phyloP scores from a whole-genome alignment of 352 stramenopile species.

The Pythium folliculosum region DNA sequence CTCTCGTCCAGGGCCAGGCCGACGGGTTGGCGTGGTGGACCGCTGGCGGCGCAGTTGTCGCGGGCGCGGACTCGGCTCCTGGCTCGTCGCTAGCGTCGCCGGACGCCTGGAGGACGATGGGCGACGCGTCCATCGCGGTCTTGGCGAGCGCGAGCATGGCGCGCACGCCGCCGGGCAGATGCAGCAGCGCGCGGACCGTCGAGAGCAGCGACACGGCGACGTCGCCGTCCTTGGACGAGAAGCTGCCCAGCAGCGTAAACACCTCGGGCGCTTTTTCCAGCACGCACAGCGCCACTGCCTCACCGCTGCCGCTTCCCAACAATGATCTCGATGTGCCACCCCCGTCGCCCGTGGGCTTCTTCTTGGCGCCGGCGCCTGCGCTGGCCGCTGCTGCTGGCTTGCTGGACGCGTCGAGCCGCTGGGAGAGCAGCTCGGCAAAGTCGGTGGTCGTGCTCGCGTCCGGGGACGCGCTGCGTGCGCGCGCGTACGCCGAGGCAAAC shows the following conservation, averaged over 20 bases:
- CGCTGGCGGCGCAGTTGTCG: neutral
- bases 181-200: constrained; percentile 16
- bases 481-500: constrained; percentile 32
- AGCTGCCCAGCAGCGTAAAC: constrained; percentile 16
- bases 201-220: constrained; percentile 21
- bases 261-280: constrained; percentile 21
- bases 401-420: constrained; percentile 14
- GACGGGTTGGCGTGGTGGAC: neutral
- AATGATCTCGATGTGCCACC: neutral
- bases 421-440: constrained; percentile 26
- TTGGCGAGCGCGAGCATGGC: constrained; percentile 23
- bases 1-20: constrained; percentile 28
- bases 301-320: neutral
- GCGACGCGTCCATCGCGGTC: neutral
- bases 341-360: constrained; percentile 25
- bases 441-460: neutral
- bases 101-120: too few relatives aligned
- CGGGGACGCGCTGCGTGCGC: neutral
- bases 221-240: constrained; percentile 20
- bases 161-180: constrained; percentile 23
- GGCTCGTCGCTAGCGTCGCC: neutral
- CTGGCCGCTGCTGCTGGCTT: neutral
- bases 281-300: constrained; percentile 18
- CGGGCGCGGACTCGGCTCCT: neutral
- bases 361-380: neutral